Base-by-base conservation (phyloP, 345 rosid genomes). In the Fremontodendron californicum region DNA sequence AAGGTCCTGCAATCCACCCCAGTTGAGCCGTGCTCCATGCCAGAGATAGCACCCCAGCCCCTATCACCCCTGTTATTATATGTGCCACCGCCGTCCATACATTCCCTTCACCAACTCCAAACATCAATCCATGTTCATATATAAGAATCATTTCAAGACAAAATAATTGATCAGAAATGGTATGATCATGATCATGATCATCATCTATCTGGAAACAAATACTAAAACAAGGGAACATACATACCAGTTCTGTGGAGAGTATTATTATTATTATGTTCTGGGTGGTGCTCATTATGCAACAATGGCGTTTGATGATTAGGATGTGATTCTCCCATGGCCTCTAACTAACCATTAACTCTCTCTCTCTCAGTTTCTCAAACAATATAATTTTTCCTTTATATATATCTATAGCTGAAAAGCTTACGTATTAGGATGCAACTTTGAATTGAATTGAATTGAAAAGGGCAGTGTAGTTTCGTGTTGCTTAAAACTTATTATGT, bases 1-100 rank as follows among this genome's bases (percentile, higher is more conserved):
- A 9, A 6, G 98, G 96, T 70, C 94, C 96, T 5, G 87, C 93
- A 49, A 91, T 67, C 96, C 98, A 91, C 0, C 96, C 96, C 3
- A 90, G 87, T 67, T 89, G 89, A 9, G 96, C 88, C 39, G 81
- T 76, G 73, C 93, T 85, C 97, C 97, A 93, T 21, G 94, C 91
- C 10, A 93, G 88, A 0, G 98, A 82, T 9, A 87, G 78, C 35
- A 84, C 88, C 1, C 90, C 90, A 2, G 88, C 84, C 11, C 90
- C 90, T 27, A 87, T 87, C 18, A 87, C 87, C 9, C 80, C 88
- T 1, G 90, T 85, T 46, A 87, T 87, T 77, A 87, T 79, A 76
- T 87, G 87, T 5, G 88, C 88, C 80, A 82, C 83, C 6, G 87
- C 89, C 16, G 87, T 87, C 89, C 89, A 87, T 58, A 75, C 9